phyloP scores from a whole-genome alignment of 345 rosid species.

The Populus ilicifolia region DNA sequence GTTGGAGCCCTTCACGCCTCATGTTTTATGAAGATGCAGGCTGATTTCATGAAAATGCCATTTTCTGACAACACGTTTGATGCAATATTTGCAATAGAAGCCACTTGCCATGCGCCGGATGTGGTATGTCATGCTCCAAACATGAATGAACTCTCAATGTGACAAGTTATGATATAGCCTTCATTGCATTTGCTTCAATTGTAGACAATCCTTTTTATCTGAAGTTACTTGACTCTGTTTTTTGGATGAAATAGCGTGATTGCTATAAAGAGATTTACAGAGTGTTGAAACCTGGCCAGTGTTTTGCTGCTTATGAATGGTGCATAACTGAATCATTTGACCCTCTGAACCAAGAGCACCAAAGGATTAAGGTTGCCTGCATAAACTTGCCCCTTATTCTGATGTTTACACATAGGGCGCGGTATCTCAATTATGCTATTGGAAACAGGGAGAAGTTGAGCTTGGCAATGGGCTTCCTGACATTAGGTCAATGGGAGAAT shows the following conservation, averaged over 20 bases:
- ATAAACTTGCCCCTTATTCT: not conserved
- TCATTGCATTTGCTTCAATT: not conserved
- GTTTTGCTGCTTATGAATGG: conserved; percentile 85
- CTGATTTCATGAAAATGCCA: conserved; percentile 96
- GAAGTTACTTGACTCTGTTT: not conserved
- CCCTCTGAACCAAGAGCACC: conserved; percentile 59
- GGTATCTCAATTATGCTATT: not conserved
- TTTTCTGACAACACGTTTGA: conserved; percentile 76
- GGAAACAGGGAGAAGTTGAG: conserved; percentile 64
- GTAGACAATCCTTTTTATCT: not conserved
- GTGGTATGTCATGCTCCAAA: conserved; percentile 43
- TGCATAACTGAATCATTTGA: conserved; percentile 84
- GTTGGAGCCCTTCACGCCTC: not conserved
- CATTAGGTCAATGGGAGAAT: conserved; percentile 57
- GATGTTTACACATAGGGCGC: not conserved
- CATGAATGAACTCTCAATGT: too few relatives aligned
- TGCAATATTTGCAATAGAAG: conserved; percentile 92
- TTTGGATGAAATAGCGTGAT: conserved; percentile 41
- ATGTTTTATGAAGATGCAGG: conserved; percentile 40
- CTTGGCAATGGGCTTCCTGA: conserved; percentile 81
- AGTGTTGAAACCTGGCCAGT: conserved; percentile 79
- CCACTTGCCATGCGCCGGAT: conserved; percentile 95
- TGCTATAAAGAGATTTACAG: conserved; percentile 84
- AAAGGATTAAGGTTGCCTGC: conserved; percentile 58
- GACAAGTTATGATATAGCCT: too few relatives aligned